Base-by-base conservation (phyloP, 2,329 filamentous ascomycete genomes). In the Aspergillus aculeatus region DNA sequence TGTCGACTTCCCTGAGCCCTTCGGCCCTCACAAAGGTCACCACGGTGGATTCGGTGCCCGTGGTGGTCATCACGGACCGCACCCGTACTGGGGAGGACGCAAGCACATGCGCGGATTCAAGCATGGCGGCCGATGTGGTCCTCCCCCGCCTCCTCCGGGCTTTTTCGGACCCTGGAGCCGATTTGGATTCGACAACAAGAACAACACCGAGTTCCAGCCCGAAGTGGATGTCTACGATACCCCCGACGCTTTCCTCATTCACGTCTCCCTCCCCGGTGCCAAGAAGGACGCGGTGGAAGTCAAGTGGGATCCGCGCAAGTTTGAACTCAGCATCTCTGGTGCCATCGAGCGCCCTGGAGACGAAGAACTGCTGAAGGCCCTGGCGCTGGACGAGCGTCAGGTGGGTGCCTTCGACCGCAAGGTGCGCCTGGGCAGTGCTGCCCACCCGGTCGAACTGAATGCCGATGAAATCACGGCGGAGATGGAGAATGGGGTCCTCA, bases 221-320 rank as follows among this genome's bases (percentile, higher is more conserved):
- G 48, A 57, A 21, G 55, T 57, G 3, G 55, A 57, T 47, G 55
- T 57, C 3, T 57, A 21, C 19, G 55, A 57, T 19, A 47, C 55
- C 4, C 24, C 49, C 4, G 55, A 57, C 9, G n/a, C 24, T 11
- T 57, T 57, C 41, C 5, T 57, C 2, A 35, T 57, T 9, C 47
- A 57, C 35, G 55, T 23, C 10, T 51, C 55, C 3, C 49, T 57
- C 5, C 48, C 55, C 19, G 55, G 55, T 6, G 55, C 55, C 24
- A 57, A 57, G 55, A 57, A 57, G 19, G 55, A 57, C 14, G 55
- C 32, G 16, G 48, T 57, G n/a, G 55, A 51, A 29, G 55, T 57
- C 23, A 51, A 57, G 12, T 57, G 55, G 55, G 55, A 57, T 31
- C 48, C 55, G 21, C 41, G 44, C 32, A 57, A 47, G 55, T 50